phyloP scores from a whole-genome alignment of 176 grass and related monocot species.

The Coix lacrymajobi region DNA sequence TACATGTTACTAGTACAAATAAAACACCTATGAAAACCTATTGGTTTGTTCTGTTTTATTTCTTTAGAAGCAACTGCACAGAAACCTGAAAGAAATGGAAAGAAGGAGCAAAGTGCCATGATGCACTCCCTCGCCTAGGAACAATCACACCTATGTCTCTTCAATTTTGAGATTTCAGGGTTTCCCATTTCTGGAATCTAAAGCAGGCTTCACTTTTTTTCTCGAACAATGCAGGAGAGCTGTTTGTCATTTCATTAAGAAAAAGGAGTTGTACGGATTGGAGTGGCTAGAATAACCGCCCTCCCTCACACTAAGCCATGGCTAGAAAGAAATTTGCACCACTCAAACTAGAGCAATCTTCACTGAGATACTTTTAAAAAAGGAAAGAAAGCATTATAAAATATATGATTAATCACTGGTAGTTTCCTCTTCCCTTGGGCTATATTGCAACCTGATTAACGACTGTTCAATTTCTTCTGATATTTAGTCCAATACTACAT shows the following conservation, averaged over 20 bases:
- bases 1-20: neutral
- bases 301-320: neutral
- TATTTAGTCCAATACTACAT: neutral
- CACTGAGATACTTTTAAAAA: neutral
- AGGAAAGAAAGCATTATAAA: neutral
- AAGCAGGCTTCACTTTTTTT: neutral
- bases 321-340: neutral
- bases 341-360: neutral
- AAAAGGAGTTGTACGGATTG: neutral
- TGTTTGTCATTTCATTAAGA: neutral
- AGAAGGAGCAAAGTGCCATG: neutral
- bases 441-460: neutral
- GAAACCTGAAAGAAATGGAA: slow-evolving; percentile 14
- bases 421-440: slow-evolving; percentile 8
- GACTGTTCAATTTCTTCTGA: neutral
- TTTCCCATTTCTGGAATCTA: neutral
- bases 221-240: neutral
- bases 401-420: neutral
- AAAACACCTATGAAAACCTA: neutral
- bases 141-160: neutral
- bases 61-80: slow-evolving; percentile 6
- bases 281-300: neutral
- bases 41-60: slow-evolving; percentile 29
- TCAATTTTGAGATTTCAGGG: neutral
- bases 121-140: neutral